Evolutionary conservation across 2,329 filamentous ascomycete species (phyloP).

Genomic region (Pestalotiopsis fici): DNA sequence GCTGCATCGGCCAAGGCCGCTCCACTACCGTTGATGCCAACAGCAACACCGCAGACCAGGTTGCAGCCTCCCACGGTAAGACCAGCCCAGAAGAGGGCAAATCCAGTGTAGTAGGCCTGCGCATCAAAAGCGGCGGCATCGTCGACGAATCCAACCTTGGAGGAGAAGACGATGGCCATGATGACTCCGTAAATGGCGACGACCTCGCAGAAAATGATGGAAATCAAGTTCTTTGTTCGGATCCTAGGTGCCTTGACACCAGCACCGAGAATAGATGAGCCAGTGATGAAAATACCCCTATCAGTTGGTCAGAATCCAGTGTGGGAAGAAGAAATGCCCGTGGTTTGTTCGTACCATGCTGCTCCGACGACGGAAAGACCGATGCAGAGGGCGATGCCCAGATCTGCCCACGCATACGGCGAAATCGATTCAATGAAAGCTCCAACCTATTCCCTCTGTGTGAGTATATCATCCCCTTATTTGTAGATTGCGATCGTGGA

Average conservation of each 20-base stretch:
- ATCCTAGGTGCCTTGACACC: conserved; percentile 97
- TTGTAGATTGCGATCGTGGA: neutral
- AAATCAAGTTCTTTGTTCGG: conserved; percentile 98
- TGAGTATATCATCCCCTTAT: conserved; percentile 17
- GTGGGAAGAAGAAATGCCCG: neutral
- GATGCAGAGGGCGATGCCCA: conserved; percentile 93
- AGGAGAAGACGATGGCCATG: conserved; percentile 97
- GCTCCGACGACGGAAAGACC: conserved; percentile 94
- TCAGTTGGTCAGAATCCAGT: conserved; percentile 2
- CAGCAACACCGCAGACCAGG: conserved; percentile 90
- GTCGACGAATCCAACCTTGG: conserved; percentile 72
- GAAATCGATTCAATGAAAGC: conserved; percentile 93
- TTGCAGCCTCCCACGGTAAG: conserved; percentile 96
- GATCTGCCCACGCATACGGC: conserved; percentile 88
- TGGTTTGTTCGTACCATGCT: conserved; percentile 71
- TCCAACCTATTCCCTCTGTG: conserved; percentile 64
- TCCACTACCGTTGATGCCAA: conserved; percentile 97
- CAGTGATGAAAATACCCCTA: conserved; percentile 99
- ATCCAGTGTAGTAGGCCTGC: conserved; percentile 91
- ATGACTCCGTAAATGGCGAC: conserved; percentile 99
- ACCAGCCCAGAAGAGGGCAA: conserved; percentile 93
- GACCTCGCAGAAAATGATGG: conserved; percentile 99
- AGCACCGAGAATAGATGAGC: conserved; percentile 93
- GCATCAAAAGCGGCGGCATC: conserved; percentile 69
- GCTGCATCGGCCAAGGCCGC: conserved; percentile 95